A percentile compares a stretch with the other conserved stretches of the same genome.
phyloP scores from a whole-genome alignment of 768 basidiomycete species.

The Daedaleopsis nitida region DNA sequence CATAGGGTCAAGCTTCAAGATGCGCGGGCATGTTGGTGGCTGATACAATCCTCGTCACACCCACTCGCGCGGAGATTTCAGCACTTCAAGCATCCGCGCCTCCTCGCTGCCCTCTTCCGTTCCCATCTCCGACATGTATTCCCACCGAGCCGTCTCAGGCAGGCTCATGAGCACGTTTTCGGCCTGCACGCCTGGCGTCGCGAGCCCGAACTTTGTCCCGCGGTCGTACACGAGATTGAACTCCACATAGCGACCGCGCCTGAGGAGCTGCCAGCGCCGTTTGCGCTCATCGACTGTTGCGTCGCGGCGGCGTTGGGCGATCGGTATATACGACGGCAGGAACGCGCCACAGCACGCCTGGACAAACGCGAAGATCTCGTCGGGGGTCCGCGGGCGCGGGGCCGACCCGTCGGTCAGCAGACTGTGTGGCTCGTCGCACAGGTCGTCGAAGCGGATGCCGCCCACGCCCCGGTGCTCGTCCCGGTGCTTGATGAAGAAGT shows the following conservation, averaged over 20 bases:
- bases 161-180: conserved; percentile 68
- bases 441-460: conserved; percentile 96
- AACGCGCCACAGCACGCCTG: conserved; percentile 75
- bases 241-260: conserved; percentile 89
- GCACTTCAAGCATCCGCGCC: conserved; percentile 48
- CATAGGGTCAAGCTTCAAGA: no score
- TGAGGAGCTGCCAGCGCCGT: conserved; percentile 81
- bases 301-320: conserved; percentile 58
- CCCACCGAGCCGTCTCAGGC: conserved; percentile 67
- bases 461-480: conserved; percentile 86
- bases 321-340: conserved; percentile 89
- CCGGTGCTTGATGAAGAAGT: conserved; percentile 94
- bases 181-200: conserved; percentile 56
- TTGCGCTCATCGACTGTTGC: conserved; percentile 41
- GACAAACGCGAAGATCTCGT: conserved; percentile 78
- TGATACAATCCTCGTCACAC: conserved; percentile 5
- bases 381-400: conserved; percentile 51
- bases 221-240: conserved; percentile 72
- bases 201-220: conserved; percentile 60
- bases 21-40: no score
- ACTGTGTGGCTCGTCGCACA: conserved; percentile 66
- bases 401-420: conserved; percentile 37
- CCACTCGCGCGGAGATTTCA: conserved; percentile 52
- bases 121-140: conserved; percentile 60
- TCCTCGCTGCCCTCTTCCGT: conserved; percentile 48